A percentile compares a stretch with the other conserved stretches of the same genome.
phyloP scores from a whole-genome alignment of 768 basidiomycete species.

The Cubamyces sp. region DNA sequence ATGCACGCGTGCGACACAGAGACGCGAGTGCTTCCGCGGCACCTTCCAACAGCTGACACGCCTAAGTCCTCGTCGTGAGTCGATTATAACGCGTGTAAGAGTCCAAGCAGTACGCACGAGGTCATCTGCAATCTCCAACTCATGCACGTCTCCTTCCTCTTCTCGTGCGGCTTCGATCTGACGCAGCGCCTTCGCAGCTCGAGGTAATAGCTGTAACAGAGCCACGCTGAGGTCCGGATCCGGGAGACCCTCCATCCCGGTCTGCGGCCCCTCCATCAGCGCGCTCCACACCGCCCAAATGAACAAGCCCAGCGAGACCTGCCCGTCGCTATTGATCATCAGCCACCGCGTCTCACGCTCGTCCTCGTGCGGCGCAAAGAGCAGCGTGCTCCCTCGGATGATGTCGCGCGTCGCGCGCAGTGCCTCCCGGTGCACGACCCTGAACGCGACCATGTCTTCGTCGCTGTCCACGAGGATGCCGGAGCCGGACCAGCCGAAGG shows the following conservation, averaged over 20 bases:
- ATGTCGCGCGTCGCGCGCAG: neutral
- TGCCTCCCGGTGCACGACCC: neutral
- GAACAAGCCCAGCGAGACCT: conserved; percentile 28
- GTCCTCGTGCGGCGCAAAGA: conserved; percentile 8
- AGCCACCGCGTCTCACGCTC: neutral
- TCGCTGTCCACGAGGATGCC: neutral
- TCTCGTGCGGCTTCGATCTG: neutral
- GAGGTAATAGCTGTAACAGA: neutral
- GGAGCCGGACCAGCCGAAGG: conserved; percentile 25
- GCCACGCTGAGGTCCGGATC: neutral
- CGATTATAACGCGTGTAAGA: neutral
- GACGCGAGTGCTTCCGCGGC: neutral
- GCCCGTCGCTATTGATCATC: conserved; percentile 32
- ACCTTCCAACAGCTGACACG: neutral
- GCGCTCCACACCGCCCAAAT: conserved; percentile 26
- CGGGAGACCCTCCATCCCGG: neutral
- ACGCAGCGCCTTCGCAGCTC: neutral
- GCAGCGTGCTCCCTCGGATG: conserved; percentile 7
- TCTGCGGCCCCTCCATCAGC: neutral
- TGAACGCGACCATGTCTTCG: neutral
- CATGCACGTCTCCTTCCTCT: neutral
- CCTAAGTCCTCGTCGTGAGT: neutral
- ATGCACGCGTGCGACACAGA: conserved; percentile 15
- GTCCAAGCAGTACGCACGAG: neutral
- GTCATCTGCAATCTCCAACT: conserved; percentile 4